phyloP scores from a whole-genome alignment of 2,329 filamentous ascomycete genomes.

The Neopestalotiopsis clavispora region DNA sequence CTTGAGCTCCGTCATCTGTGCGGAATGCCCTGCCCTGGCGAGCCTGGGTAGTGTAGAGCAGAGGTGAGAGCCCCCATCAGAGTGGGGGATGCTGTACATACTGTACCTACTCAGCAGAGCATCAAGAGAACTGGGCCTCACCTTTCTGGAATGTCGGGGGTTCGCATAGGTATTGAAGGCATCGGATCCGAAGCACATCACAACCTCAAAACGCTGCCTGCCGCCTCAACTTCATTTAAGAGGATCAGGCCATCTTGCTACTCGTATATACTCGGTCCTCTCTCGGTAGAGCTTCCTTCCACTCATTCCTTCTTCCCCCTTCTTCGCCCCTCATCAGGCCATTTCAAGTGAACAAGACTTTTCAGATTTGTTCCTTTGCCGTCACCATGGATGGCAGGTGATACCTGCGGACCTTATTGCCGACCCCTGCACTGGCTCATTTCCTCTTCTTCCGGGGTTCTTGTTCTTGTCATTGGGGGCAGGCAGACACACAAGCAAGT shows the following conservation, averaged over 20 bases:
- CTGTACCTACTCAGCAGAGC: too few species aligned
- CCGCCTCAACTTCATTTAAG: not conserved
- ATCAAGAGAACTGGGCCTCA: too few species aligned
- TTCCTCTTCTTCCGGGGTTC: not conserved
- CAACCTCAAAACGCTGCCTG: not conserved
- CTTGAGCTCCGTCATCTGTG: not conserved
- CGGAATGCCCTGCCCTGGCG: too few species aligned
- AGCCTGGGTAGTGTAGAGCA: too few species aligned
- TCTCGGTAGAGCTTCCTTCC: slow-evolving; percentile 1
- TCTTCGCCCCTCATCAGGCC: not conserved
- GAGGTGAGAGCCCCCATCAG: too few species aligned
- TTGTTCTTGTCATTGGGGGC: not conserved
- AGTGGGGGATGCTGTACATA: too few species aligned
- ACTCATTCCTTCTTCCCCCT: not conserved
- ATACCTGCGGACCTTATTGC: not conserved
- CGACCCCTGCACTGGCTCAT: slow-evolving; percentile 7
- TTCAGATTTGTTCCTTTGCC: not conserved
- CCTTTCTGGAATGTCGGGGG: too few species aligned
- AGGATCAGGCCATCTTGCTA: not conserved
- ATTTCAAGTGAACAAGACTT: not conserved
- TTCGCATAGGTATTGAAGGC: too few species aligned
- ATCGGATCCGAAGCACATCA: not conserved
- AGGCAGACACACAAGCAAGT: not conserved
- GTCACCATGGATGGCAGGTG: not conserved
- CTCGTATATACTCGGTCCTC: not conserved